A percentile compares a stretch with the other conserved stretches of the same genome.
phyloP scores from a whole-genome alignment of 768 basidiomycete genomes.

The Hemileccinum rubropunctum region DNA sequence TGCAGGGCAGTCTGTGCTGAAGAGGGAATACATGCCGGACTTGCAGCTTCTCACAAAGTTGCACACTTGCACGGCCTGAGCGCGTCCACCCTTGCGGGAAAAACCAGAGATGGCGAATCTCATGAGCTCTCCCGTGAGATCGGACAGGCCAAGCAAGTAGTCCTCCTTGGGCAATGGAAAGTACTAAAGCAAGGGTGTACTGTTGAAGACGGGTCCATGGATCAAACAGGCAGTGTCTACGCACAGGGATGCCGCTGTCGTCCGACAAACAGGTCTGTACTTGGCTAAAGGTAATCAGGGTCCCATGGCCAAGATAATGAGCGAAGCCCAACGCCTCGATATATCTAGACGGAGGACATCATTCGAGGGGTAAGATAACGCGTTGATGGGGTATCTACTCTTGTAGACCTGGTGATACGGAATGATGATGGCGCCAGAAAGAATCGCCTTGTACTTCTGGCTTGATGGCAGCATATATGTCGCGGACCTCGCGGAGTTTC shows the following conservation, averaged over 20 bases:
- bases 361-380: slow-evolving; percentile 10
- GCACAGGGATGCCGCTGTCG: slow-evolving; percentile 59
- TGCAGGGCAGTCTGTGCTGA: background rate
- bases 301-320: slow-evolving; percentile 71
- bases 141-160: slow-evolving; percentile 89
- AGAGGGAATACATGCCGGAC: slow-evolving; percentile 46
- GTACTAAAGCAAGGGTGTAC: slow-evolving; percentile 46
- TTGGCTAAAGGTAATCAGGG: slow-evolving; percentile 63
- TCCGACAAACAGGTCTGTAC: slow-evolving; percentile 67
- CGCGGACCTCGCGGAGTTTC: slow-evolving; percentile 67
- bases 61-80: slow-evolving; percentile 61
- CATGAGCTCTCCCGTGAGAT: slow-evolving; percentile 97
- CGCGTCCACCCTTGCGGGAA: slow-evolving; percentile 59
- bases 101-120: slow-evolving; percentile 87
- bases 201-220: slow-evolving; percentile 3
- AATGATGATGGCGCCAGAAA: slow-evolving; percentile 77
- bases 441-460: slow-evolving; percentile 61
- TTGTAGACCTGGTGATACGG: slow-evolving; percentile 80
- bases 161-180: slow-evolving; percentile 77
- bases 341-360: slow-evolving; percentile 43
- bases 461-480: slow-evolving; percentile 58
- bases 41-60: slow-evolving; percentile 72
- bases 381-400: slow-evolving; percentile 41
- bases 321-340: slow-evolving; percentile 91
- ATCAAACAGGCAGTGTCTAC: slow-evolving; percentile 27